These are phyloP conservation scores for Pseudogymnoascus sp. DNA, from an alignment of 2,329 filamentous ascomycete species.

Conservation along the genomic window DNA sequence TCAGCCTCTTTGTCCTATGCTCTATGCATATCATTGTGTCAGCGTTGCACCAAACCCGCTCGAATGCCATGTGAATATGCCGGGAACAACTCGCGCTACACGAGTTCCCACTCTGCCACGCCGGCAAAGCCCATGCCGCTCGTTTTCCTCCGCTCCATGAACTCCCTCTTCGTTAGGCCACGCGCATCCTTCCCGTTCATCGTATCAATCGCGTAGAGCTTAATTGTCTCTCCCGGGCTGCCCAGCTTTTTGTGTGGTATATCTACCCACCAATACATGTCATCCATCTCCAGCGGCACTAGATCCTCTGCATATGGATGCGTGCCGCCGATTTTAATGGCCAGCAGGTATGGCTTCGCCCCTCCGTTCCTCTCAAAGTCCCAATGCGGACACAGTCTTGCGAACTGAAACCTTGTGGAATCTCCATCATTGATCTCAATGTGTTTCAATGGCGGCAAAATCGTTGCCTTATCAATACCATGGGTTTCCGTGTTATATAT, in stretches of 20 bases:
- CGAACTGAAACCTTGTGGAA: slow-evolving; percentile 70
- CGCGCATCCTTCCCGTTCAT: slow-evolving; percentile 31
- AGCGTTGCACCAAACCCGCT: background rate
- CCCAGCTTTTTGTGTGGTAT: slow-evolving; percentile 60
- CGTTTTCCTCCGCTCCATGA: slow-evolving; percentile 25
- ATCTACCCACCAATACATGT: slow-evolving; percentile 76
- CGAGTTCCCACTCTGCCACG: slow-evolving; percentile 27
- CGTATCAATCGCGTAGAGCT: slow-evolving; percentile 53
- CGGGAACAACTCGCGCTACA: slow-evolving; percentile 13
- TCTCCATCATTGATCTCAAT: slow-evolving; percentile 49
- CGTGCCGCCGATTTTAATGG: slow-evolving; percentile 58
- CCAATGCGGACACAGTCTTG: slow-evolving; percentile 77
- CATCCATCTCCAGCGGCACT: slow-evolving; percentile 68
- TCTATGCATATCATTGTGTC: slow-evolving; percentile 5
- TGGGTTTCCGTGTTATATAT: slow-evolving; percentile 42
- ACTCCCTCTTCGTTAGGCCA: slow-evolving; percentile 25
- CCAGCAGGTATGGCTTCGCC: slow-evolving; percentile 60
- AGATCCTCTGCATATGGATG: slow-evolving; percentile 54
- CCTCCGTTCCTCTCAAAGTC: slow-evolving; percentile 59
- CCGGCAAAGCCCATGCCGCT: slow-evolving; percentile 25
- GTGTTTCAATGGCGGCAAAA: slow-evolving; percentile 53
- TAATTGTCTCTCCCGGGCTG: slow-evolving; percentile 59
- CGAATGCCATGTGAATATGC: slow-evolving; percentile 3
- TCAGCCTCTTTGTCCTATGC: background rate
- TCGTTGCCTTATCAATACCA: slow-evolving; percentile 48